These are phyloP conservation scores for Aspergillus tamarii DNA, from an alignment of 2,329 filamentous ascomycete genomes.

Conservation along the genomic window DNA sequence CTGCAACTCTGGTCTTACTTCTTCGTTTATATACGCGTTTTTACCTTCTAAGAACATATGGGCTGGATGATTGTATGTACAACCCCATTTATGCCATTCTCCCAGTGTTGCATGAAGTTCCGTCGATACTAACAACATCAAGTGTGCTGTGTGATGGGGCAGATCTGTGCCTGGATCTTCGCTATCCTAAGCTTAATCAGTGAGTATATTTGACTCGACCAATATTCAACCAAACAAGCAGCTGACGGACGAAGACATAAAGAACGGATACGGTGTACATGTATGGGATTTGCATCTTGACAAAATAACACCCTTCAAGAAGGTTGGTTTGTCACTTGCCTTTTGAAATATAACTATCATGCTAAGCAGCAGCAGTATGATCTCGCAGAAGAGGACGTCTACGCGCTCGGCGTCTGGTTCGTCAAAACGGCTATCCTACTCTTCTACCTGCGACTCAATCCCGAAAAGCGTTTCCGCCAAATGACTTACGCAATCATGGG, in stretches of 20 bases:
- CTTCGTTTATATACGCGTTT: slow-evolving; percentile 16
- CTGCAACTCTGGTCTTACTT: slow-evolving; percentile 11
- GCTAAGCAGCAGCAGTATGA: slow-evolving; percentile 8
- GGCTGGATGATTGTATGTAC: slow-evolving; percentile 16
- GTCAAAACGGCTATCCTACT: slow-evolving; percentile 24
- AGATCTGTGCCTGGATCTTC: slow-evolving; percentile 21
- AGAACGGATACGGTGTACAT: slow-evolving; percentile 19
- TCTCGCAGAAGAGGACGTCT: slow-evolving; percentile 18
- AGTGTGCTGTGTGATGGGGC: slow-evolving; percentile 15
- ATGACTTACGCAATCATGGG: slow-evolving; percentile 22
- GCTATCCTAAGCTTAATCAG: slow-evolving; percentile 18
- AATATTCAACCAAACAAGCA: not conserved
- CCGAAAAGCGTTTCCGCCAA: slow-evolving; percentile 21
- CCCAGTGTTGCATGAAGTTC: not conserved
- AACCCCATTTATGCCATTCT: not conserved
- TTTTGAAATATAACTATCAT: not conserved
- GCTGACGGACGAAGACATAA: slow-evolving; percentile 12
- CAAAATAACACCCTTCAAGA: slow-evolving; percentile 16
- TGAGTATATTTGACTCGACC: not conserved
- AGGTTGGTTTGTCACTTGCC: not conserved
- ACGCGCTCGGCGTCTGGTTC: slow-evolving; percentile 20
- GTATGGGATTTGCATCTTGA: slow-evolving; percentile 18
- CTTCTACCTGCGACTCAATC: slow-evolving; percentile 23
- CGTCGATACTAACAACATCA: not conserved
- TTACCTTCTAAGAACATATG: slow-evolving; percentile 6